Evolutionary conservation across 345 rosid genomes (phyloP).

Genomic region (Citropsis articulata): DNA sequence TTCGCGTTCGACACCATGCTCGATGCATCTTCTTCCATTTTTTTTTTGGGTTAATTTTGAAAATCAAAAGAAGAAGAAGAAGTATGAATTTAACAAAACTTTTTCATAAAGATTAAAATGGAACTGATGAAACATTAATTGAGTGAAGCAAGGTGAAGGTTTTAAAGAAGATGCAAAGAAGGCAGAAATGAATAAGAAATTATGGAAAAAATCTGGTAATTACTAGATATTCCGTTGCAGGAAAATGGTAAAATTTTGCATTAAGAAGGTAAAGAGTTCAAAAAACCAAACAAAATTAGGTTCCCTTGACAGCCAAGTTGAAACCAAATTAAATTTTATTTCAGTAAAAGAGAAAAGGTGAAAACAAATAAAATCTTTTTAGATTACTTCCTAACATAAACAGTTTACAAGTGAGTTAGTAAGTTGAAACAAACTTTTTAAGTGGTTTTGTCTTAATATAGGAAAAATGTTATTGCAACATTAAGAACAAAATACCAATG

Average conservation of each 20-base stretch:
- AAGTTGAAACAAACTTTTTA: slow-evolving; percentile 17
- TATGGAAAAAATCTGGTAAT: slow-evolving; percentile 28
- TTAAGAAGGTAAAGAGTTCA: slow-evolving; percentile 10
- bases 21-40: slow-evolving; percentile 28
- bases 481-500: background rate
- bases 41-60: background rate
- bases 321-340: background rate
- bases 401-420: slow-evolving; percentile 3
- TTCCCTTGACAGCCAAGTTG: background rate
- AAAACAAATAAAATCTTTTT: background rate
- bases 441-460: slow-evolving; percentile 9
- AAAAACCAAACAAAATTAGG: slow-evolving; percentile 10
- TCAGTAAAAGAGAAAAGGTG: background rate
- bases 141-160: background rate
- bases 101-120: background rate
- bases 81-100: background rate
- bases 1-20: slow-evolving; percentile 29
- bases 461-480: background rate
- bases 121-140: background rate
- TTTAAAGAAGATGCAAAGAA: background rate
- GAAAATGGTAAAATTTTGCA: slow-evolving; percentile 17
- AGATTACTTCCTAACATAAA: background rate
- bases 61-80: background rate
- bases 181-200: slow-evolving; percentile 12
- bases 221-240: slow-evolving; percentile 13